A percentile compares a stretch with the other conserved stretches of the same genome.
These are phyloP conservation scores for Xylaria sp. DNA, from an alignment of 2,329 filamentous ascomycete genomes.

Conservation along the genomic window DNA sequence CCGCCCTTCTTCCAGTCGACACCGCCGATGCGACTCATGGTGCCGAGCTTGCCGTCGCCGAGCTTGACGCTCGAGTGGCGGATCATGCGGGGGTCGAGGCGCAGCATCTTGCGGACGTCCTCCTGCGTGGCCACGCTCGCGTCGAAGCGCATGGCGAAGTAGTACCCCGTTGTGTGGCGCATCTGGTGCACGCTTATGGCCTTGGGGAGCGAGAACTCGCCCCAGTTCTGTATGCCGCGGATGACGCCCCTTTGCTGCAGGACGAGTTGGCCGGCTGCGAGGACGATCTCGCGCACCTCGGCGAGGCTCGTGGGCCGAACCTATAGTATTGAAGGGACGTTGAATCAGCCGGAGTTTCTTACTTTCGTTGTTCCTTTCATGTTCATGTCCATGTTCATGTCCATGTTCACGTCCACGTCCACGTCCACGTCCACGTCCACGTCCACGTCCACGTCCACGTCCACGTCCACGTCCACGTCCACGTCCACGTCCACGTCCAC, in stretches of 20 bases:
- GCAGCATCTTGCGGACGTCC: slow-evolving; percentile 78
- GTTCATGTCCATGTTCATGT: not conserved
- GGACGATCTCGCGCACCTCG: slow-evolving; percentile 98
- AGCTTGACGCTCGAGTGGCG: slow-evolving; percentile 88
- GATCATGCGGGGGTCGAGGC: slow-evolving; percentile 90
- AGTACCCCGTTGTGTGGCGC: slow-evolving; percentile 86
- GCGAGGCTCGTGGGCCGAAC: slow-evolving; percentile 89
- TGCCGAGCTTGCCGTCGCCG: slow-evolving; percentile 70
- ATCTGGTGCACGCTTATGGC: slow-evolving; percentile 83
- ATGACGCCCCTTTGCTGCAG: slow-evolving; percentile 88
- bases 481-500: too few species aligned
- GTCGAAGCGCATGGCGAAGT: slow-evolving; percentile 99
- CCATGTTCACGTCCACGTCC: slow-evolving; percentile 27
- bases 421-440: too few species aligned
- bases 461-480: too few species aligned
- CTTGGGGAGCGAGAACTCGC: slow-evolving; percentile 86
- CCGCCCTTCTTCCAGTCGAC: slow-evolving; percentile 57
- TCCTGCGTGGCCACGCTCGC: slow-evolving; percentile 77
- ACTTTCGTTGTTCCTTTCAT: not conserved
- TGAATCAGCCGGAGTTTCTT: slow-evolving; percentile 5
- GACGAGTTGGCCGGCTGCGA: slow-evolving; percentile 83
- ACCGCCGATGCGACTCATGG: slow-evolving; percentile 60
- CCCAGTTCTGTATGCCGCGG: slow-evolving; percentile 95
- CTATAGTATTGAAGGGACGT: slow-evolving; percentile 58
- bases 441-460: too few species aligned